phyloP scores from a whole-genome alignment of 139 green algal genomes.

The Mychonastes homosphaera region DNA sequence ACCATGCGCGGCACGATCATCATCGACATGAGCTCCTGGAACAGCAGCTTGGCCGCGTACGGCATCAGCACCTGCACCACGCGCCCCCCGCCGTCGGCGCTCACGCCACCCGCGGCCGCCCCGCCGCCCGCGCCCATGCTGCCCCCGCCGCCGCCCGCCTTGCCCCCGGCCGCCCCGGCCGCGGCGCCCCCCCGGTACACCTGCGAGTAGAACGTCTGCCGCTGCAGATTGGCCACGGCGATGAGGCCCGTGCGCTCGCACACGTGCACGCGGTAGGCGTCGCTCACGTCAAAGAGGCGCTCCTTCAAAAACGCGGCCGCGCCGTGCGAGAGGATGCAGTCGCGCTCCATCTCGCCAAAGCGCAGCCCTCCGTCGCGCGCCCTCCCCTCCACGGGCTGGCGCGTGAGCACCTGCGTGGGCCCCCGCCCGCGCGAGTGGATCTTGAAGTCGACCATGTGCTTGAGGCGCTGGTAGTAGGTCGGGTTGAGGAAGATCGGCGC shows the following conservation, averaged over 20 bases:
- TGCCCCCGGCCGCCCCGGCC: not conserved
- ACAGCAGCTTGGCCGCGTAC: slow-evolving; percentile 91
- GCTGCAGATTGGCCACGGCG: slow-evolving; percentile 77
- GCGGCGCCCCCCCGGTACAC: slow-evolving; percentile 34
- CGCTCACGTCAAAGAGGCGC: slow-evolving; percentile 75
- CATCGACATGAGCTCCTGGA: slow-evolving; percentile 91
- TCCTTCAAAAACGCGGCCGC: slow-evolving; percentile 52
- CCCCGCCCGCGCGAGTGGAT: slow-evolving; percentile 82
- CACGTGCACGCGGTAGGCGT: slow-evolving; percentile 80
- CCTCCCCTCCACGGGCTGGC: slow-evolving; percentile 93
- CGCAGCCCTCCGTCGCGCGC: slow-evolving; percentile 90
- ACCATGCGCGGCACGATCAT: slow-evolving; percentile 45
- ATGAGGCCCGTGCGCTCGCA: slow-evolving; percentile 74
- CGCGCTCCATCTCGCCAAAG: slow-evolving; percentile 97
- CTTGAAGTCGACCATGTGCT: slow-evolving; percentile 99
- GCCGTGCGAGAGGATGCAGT: slow-evolving; percentile 94
- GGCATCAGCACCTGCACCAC: slow-evolving; percentile 83
- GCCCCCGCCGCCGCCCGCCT: too few species aligned
- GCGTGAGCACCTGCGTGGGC: slow-evolving; percentile 87
- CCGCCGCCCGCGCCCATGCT: not conserved
- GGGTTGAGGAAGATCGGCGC: slow-evolving; percentile 90
- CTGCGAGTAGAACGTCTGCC: slow-evolving; percentile 68
- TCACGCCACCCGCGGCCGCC: not conserved
- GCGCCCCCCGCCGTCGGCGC: too few species aligned
- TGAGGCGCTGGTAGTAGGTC: slow-evolving; percentile 99